These are phyloP conservation scores for Lojkania enalia DNA, from an alignment of 2,329 filamentous ascomycete genomes.

Conservation along the genomic window DNA sequence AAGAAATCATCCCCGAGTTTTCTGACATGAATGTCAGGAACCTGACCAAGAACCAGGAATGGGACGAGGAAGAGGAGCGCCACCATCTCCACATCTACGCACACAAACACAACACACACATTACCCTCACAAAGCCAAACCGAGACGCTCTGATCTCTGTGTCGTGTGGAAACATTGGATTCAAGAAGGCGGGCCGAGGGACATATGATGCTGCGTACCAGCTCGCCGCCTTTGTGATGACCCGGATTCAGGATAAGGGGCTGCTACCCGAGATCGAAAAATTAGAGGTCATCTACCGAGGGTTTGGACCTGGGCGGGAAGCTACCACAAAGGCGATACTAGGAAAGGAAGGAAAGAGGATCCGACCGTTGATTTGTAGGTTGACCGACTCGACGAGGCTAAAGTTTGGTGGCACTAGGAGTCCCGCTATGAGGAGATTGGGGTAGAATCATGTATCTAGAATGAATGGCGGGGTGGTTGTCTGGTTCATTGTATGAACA, in stretches of 20 bases:
- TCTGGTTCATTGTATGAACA: no score
- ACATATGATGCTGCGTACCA: conserved; percentile 93
- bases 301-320: conserved; percentile 85
- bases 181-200: conserved; percentile 77
- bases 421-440: conserved; percentile 80
- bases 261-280: conserved; percentile 74
- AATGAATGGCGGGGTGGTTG: no score
- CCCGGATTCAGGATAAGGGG: conserved; percentile 80
- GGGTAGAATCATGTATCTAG: no score
- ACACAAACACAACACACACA: conserved; percentile 92
- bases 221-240: conserved; percentile 79
- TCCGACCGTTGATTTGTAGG: conserved; percentile 74
- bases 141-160: conserved; percentile 77
- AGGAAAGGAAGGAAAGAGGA: conserved; percentile 76
- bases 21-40: no score
- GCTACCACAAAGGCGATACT: conserved; percentile 87
- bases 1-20: no score
- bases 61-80: conserved; percentile 56
- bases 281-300: conserved; percentile 79
- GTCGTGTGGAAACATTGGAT: conserved; percentile 87
- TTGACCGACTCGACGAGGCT: conserved; percentile 85
- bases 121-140: conserved; percentile 85
- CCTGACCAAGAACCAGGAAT: conserved; percentile 20
- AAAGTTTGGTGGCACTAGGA: conserved; percentile 95
- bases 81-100: conserved; percentile 87